Base-by-base conservation (phyloP, 139 green algal genomes). In the Spirogloea muscicola region DNA sequence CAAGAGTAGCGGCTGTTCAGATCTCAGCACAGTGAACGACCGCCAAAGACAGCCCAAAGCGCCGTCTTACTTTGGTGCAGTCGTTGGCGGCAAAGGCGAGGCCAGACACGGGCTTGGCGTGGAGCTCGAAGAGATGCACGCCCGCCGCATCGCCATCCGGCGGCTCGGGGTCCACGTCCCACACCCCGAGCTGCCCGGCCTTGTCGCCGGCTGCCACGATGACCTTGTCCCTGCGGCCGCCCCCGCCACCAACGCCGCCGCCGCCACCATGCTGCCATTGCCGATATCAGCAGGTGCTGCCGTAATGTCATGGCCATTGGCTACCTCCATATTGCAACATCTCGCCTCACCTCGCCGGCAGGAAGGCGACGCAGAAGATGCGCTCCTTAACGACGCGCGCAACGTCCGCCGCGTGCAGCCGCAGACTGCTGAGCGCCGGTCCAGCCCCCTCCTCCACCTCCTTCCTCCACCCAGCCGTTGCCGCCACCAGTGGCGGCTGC, bases 161-260 rank as follows among this genome's bases (percentile, higher is more conserved):
- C 44, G 51, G 6, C 33, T 61, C 21, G 6, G 51, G 21, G 13
- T 48, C 60, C 25, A 68, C 33, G 60, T 68, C 60, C 60, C 60
- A 68, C 37, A 68, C 21, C 33, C 60, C 60, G 25, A 68, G 25
- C 60, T 51, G 37, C 33, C 60, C 60, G 7, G 4, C 18, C 60
- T 68, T 68, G 18, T 68, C 60, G 18, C 60, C 60, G 25, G 60
- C 60, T 27, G 38, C 60, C 37, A 68, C 60, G 25, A 68, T 18
- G 38, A 68, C 33, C 3, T 48, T 46, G 25, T 68, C 60, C 37
- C 37, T 65, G 57, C 5, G 10, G n/a, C 33, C 21, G 10, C 21
- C 10, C 10, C 6, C 5, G 5, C n/a, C n/a, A n/a, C n/a, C n/a
- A n/a, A n/a, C n/a, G n/a, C n/a, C n/a, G n/a, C n/a, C n/a, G n/a